A percentile compares a stretch with the other conserved stretches of the same genome.
These are phyloP conservation scores for Opeltia flavorubescens DNA, from an alignment of 495 filamentous ascomycete species.

Conservation along the genomic window DNA sequence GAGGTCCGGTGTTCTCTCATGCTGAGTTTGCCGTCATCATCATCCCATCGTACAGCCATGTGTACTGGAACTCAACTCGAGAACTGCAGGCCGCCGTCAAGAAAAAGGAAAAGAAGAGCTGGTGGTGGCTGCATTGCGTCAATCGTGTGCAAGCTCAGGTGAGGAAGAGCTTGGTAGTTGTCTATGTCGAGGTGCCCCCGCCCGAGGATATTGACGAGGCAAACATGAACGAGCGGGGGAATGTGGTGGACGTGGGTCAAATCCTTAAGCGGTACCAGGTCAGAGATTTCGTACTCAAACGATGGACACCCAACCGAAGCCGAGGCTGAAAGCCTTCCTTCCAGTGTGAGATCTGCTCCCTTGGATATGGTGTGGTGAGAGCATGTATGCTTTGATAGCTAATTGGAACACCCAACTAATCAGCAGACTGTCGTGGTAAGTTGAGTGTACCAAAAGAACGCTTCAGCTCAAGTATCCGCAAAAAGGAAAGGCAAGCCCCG, in stretches of 20 bases:
- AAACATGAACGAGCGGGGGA: conserved; percentile 17
- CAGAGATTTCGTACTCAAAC: conserved; percentile 63
- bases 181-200: conserved; percentile 82
- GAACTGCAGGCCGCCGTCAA: conserved; percentile 32
- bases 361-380: neutral
- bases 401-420: too few relatives aligned
- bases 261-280: conserved; percentile 61
- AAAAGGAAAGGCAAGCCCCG: neutral
- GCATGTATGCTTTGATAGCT: too few relatives aligned
- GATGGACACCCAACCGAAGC: conserved; percentile 75
- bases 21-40: conserved; percentile 83
- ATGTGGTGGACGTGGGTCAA: conserved; percentile 40
- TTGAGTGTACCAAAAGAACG: neutral
- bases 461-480: neutral
- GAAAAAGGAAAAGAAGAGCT: conserved; percentile 40
- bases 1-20: conserved; percentile 88
- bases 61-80: conserved; percentile 51
- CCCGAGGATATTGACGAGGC: conserved; percentile 27
- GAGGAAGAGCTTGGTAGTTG: conserved; percentile 71
- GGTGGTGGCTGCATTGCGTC: conserved; percentile 88
- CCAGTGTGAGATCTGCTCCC: neutral
- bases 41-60: conserved; percentile 64
- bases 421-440: too few relatives aligned
- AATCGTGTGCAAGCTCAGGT: conserved; percentile 86
- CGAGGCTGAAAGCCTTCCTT: conserved; percentile 34